Base-by-base conservation (phyloP, 371 early-diverging fungal genomes). In the Mucor saturninus region DNA sequence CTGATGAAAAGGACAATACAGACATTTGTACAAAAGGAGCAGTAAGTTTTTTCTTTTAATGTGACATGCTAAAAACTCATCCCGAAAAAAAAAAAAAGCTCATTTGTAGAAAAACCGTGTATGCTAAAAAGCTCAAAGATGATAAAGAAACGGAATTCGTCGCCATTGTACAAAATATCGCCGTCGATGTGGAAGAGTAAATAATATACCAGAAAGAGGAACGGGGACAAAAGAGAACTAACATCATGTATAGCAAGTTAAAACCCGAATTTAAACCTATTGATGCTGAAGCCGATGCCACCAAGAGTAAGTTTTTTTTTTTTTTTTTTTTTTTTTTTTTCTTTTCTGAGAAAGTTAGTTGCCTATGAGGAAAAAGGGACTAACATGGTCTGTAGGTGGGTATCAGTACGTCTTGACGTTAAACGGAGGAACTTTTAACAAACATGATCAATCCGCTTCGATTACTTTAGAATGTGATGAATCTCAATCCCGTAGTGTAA, bases 391-490 rank as follows among this genome's bases (percentile, higher is more conserved):
- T 59, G 30, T 68, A 74, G 68, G 50, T 57, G 65, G 72, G 38
- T 67, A 54, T 46, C 62, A 65, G 40, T 74, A 71, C 42, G 29
- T 54, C n/a, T 57, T 71, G n/a, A 58, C 51, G 35, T 52, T 71
- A 40, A 67, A 66, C 32, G 75, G 71, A 7, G 71, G 71, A n/a
- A 30, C 48, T 13, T 65, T 42, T 32, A 51, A 32, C 1, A 51
- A 61, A 6, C 60, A 43, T 29, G 46, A 43, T 26, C 69, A 71
- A 38, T 68, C 69, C 45, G 71, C 75, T 8, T 30, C 59, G 30
- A 63, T 74, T 37, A 68, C 64, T 4, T 61, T 74, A 31, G 69
- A 71, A 58, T 74, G 75, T 49, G 75, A 74, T 63, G 56, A 57
- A 21, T 59, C 53, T 53, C 53, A 53, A 53, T 28, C 32, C 13